Conservation (phyloP, 108 stramenopile genomes). For the Cyclotella sp. region DNA sequence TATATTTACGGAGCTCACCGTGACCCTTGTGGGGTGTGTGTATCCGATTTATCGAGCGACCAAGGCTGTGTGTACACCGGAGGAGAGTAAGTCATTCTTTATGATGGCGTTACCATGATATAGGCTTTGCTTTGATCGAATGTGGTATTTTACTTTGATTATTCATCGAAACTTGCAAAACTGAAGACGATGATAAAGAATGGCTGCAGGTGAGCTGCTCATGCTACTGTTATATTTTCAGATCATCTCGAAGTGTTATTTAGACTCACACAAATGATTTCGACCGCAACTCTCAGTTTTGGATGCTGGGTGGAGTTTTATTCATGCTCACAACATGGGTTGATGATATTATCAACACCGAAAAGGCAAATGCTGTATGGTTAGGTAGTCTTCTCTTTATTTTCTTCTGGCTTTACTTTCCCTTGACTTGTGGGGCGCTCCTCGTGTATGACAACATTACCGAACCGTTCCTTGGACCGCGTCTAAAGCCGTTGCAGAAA, state of each 20-base stretch:
- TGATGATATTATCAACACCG: conserved; percentile 28
- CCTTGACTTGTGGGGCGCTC: conserved; percentile 54
- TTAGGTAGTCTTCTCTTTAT: conserved; percentile 25
- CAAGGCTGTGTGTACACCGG: conserved; percentile 47
- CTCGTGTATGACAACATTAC: conserved; percentile 52
- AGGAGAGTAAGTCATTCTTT: background rate
- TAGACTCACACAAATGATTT: background rate
- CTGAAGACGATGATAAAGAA: conserved; percentile 42
- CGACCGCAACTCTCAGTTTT: conserved; percentile 1
- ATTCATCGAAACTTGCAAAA: too few relatives aligned
- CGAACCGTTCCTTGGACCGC: conserved; percentile 50
- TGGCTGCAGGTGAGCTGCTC: conserved; percentile 33
- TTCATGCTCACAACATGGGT: conserved; percentile 51
- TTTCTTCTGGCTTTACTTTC: conserved; percentile 62
- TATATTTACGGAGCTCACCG: conserved; percentile 38
- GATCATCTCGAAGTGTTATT: background rate
- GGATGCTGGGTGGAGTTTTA: conserved; percentile 44
- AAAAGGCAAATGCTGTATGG: conserved; percentile 30
- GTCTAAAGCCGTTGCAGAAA: conserved; percentile 19
- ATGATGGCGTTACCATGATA: too few relatives aligned
- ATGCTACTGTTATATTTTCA: background rate
- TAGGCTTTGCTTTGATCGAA: too few relatives aligned
- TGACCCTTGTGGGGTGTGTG: conserved; percentile 34
- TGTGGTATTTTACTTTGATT: too few relatives aligned
- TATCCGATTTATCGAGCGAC: conserved; percentile 46